A percentile compares a stretch with the other conserved stretches of the same genome.
Conservation (phyloP, 179 eudicot genomes). For the Dionaea muscipula region DNA sequence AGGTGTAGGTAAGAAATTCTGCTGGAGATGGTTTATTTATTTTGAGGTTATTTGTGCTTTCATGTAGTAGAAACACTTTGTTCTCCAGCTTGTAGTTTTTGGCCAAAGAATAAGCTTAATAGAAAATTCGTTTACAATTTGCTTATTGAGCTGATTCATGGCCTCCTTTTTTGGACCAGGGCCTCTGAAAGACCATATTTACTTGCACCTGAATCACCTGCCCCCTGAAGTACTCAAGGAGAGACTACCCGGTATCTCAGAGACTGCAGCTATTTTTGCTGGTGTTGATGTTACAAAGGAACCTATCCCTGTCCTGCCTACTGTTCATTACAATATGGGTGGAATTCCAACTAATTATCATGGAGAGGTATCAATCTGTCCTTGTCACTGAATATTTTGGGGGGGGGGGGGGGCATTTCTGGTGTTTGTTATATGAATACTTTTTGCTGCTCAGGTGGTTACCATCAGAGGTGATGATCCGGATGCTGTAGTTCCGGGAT, state of each 20-base stretch:
- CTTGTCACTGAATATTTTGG: background rate
- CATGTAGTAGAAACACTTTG: too few relatives aligned
- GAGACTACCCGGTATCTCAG: constrained; percentile 99
- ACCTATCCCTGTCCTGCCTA: constrained; percentile 98
- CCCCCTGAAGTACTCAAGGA: constrained; percentile 99
- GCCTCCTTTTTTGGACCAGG: constrained; percentile 32
- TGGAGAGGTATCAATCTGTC: constrained; percentile 59
- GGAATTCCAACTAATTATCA: constrained; percentile 95
- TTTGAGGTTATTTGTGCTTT: too few relatives aligned
- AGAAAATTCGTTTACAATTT: too few relatives aligned
- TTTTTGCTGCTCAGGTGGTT: constrained; percentile 49
- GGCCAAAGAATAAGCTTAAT: too few relatives aligned
- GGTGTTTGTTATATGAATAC: constrained; percentile 6
- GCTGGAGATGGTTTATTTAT: background rate
- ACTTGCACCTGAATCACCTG: constrained; percentile 89
- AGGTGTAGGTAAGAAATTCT: constrained; percentile 77
- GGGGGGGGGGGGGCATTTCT: background rate
- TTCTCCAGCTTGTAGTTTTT: too few relatives aligned
- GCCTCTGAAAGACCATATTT: constrained; percentile 88
- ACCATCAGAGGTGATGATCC: constrained; percentile 74
- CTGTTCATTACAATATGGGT: constrained; percentile 99
- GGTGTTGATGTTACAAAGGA: constrained; percentile 99
- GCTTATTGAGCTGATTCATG: background rate
- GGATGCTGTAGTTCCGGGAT: constrained; percentile 85
- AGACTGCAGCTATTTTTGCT: constrained; percentile 99